Evolutionary conservation across 108 stramenopile species (phyloP), one percentile per base, ranked within the genome.

Genomic region (Aurantiochytrium sp.): DNA sequence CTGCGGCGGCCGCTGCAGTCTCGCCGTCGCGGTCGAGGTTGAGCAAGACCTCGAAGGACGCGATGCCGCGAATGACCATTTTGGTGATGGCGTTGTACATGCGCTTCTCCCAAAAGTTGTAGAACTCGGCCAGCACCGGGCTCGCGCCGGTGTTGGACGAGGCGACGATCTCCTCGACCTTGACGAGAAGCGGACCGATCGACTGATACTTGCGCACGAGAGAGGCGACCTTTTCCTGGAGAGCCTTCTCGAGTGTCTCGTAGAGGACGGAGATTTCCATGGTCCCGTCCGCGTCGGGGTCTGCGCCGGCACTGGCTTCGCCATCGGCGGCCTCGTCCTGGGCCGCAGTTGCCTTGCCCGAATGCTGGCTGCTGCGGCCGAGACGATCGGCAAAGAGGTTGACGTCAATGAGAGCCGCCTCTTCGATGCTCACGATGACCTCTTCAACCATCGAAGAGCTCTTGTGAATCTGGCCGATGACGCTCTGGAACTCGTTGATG

Each of bases 61-160:
- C 93, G 90, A 94, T 93, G 55, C 91, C 92, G 5, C 87, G 52
- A n/a, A 92, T 53, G 68, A 93, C 91, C 90, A 94, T 94, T 22
- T 85, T 91, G 12, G 90, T 90, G 55, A 94, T 90, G 21, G 94
- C 94, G 90, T 94, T 94, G 90, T 90, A 94, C 22, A 94, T 68
- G 59, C 94, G 91, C 86, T 92, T 91, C 89, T 94, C 94, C 94
- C 94, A 94, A 89, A 92, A 94, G 55, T 90, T 89, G 87, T 94
- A 94, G 52, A 93, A 94, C 22, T 87, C 90, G 4, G 89, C 86
- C 45, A 94, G 55, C 15, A 73, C 59, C 52, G 90, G 88, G 27
- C 90, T 90, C 53, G 68, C 65, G 37, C 93, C 91, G 21, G 90
- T 93, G 87, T 89, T 89, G 0, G 91, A 90, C 21, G 89, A 85